Evolutionary conservation across 2,329 filamentous ascomycete species (phyloP), one percentile per base, ranked within the genome.

Genomic region (Dendrostoma leiphaemia): DNA sequence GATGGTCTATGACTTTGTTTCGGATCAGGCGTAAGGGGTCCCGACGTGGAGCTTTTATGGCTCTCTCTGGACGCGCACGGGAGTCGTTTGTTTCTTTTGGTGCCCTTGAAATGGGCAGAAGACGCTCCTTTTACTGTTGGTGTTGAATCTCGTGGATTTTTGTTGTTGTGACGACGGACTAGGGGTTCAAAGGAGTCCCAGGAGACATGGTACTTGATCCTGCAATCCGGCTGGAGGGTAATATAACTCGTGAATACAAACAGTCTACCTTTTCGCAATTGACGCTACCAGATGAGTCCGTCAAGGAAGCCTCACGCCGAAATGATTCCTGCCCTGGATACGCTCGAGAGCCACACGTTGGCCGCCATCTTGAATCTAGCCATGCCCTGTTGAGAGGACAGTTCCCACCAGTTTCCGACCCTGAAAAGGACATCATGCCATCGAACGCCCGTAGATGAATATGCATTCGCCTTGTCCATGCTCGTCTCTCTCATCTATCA

Each of bases 1-100:
- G 63, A 71, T 86, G 61, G 73, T 85, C 34, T 86, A 85, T 63
- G 81, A 85, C 65, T 85, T 64, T 58, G 44, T 71, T 17, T 59
- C 59, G 8, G 61, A 61, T n/a, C n/a, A n/a, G n/a, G n/a, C n/a
- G 59, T 49, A 43, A 43, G 43, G 9, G 37, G 47, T n/a, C n/a
- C n/a, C n/a, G n/a, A n/a, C n/a, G n/a, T n/a, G n/a, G n/a, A n/a
- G n/a, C n/a, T n/a, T n/a, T n/a, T n/a, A n/a, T n/a, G n/a, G n/a
- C n/a, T n/a, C n/a, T n/a, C n/a, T n/a, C n/a, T n/a, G n/a, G n/a
- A n/a, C n/a, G n/a, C n/a, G n/a, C n/a, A n/a, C n/a, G n/a, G n/a
- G n/a, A n/a, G n/a, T n/a, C n/a, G n/a, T n/a, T n/a, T n/a, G n/a
- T 37, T 6, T 37, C 5, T 37, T 37, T 37, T 6, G 34, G 34